Base-by-base conservation (phyloP, 202 grass and related monocot species). In the Cymbopogon flexuosus region DNA sequence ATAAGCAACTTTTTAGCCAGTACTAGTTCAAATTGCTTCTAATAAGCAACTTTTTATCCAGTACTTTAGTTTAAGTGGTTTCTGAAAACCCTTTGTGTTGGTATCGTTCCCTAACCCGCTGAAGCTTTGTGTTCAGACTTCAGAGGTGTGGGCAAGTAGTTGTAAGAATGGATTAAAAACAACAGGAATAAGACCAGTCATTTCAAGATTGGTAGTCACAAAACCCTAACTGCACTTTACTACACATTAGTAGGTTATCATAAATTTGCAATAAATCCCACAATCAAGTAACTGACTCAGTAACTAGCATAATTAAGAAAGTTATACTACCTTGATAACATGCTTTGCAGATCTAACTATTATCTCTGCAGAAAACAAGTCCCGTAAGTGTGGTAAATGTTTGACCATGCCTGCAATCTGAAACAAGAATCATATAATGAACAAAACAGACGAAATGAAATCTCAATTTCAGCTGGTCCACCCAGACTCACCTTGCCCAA, bases 281-380 rank as follows among this genome's bases (percentile, higher is more conserved):
- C 23, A 16, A 62, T 23, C 39, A 67, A 68, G 65, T 62, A 31
- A 74, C 27, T 61, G 45, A 49, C 3, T 72, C 40, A 62, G 61
- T 4, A 13, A 22, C 23, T 31, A 85, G 27, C 10, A 40, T 49
- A 57, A 78, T 61, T 29, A 16, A 76, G 74, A 79, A 62, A 67
- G 12, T 83, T 31, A 29, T 70, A 78, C 73, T 79, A 99, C 96
- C 96, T 99, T 99, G 24, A 93, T 75, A 76, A 91, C 70, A 87
- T 99, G 96, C 72, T 99, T 99, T 56, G 96, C 75, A 18, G 96
- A 99, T 88, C 96, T 91, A 70, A 95, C 90, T 84, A 96, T 83
- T 87, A 99, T 90, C 82, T 96, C 92, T 23, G 88, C 73, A 57
- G 74, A 87, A 68, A 94, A 90, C 24, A 99, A 88, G 73, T 93